A percentile compares a stretch with the other conserved stretches of the same genome.
Evolutionary conservation across 805 yeast genomes (phyloP).

Genomic region (Komagataella populi): DNA sequence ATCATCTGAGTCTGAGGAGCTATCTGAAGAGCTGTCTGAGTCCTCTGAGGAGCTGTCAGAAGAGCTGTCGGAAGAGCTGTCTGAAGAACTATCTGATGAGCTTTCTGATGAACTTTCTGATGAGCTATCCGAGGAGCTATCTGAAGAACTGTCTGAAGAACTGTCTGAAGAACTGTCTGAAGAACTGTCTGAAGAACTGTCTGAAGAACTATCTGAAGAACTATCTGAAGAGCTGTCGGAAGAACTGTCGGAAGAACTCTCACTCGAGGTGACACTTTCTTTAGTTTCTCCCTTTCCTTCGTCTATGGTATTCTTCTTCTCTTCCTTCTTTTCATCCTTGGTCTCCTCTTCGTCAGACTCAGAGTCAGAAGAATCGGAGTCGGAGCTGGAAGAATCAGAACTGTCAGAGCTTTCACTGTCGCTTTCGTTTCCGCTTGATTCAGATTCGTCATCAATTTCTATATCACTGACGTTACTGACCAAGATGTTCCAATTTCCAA

Average conservation of each 20-base stretch:
- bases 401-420: slow-evolving; percentile 2
- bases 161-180: slow-evolving; percentile 9
- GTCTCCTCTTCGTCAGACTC: slow-evolving; percentile 3
- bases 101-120: too few relatives aligned
- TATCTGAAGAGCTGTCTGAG: slow-evolving; percentile 1
- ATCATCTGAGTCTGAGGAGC: slow-evolving; percentile 19
- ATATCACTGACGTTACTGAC: slow-evolving; percentile 1
- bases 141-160: not conserved
- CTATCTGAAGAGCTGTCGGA: not conserved
- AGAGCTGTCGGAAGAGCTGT: not conserved
- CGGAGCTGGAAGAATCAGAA: slow-evolving; percentile 7
- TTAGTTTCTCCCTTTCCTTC: not conserved
- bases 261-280: not conserved
- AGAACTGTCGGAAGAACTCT: not conserved
- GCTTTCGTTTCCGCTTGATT: slow-evolving; percentile 7
- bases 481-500: not conserved
- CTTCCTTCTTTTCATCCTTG: not conserved
- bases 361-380: slow-evolving; percentile 10
- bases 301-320: not conserved
- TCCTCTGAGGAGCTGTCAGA: not conserved
- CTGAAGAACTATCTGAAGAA: not conserved
- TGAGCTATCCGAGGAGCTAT: not conserved
- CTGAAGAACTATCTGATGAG: not conserved
- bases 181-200: slow-evolving; percentile 6
- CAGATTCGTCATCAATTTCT: slow-evolving; percentile 3